phyloP scores from a whole-genome alignment of 345 rosid genomes.

The Citrus cavaleriei region DNA sequence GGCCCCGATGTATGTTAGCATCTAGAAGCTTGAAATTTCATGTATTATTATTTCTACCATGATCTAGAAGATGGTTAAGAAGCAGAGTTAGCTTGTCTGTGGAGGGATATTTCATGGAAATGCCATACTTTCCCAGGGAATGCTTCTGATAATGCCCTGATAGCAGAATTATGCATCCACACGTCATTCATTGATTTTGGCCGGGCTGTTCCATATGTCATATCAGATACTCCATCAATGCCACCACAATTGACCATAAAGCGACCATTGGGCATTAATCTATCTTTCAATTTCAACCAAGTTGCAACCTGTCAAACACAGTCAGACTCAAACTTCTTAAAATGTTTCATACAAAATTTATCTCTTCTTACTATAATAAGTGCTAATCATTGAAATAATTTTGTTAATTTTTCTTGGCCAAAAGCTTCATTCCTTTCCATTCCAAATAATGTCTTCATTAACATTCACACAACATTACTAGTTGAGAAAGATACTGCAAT shows the following conservation, averaged over 20 bases:
- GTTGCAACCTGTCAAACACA: slow-evolving; percentile 41
- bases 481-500: neutral
- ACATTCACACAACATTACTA: neutral
- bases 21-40: no score
- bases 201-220: slow-evolving; percentile 14
- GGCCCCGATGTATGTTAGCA: no score
- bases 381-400: neutral
- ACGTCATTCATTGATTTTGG: slow-evolving; percentile 24
- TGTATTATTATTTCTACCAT: neutral
- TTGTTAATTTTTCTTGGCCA: neutral
- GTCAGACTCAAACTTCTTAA: neutral
- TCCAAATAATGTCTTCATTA: neutral
- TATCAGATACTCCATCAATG: slow-evolving; percentile 25
- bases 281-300: slow-evolving; percentile 58
- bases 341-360: neutral
- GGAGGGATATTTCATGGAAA: slow-evolving; percentile 1
- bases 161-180: slow-evolving; percentile 54
- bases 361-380: neutral
- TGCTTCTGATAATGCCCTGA: slow-evolving; percentile 59
- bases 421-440: neutral
- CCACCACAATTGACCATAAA: slow-evolving; percentile 89
- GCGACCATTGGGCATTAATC: slow-evolving; percentile 68
- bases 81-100: neutral
- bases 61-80: neutral
- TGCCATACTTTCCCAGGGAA: slow-evolving; percentile 62